phyloP scores from a whole-genome alignment of 495 filamentous ascomycete genomes.

The Neurospora intermedia region DNA sequence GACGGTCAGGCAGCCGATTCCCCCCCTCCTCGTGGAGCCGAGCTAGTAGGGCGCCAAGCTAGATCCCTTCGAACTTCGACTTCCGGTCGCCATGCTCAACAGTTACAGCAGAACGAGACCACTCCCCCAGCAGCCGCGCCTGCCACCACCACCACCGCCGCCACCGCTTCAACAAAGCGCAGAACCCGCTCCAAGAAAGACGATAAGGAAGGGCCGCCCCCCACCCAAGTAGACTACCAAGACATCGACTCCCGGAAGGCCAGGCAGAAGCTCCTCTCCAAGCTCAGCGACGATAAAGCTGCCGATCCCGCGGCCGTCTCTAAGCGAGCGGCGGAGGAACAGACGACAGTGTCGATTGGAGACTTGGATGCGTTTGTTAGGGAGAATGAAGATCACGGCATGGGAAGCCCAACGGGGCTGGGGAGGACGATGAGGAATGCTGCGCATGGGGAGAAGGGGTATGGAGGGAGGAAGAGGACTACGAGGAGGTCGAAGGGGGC shows the following conservation, averaged over 20 bases:
- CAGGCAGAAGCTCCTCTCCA: conserved; percentile 21
- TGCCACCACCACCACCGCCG: neutral
- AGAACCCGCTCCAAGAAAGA: neutral
- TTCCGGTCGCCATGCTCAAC: neutral
- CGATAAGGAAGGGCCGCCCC: conserved; percentile 20
- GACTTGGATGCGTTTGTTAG: neutral
- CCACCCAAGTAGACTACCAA: conserved; percentile 38
- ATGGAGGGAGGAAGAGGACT: neutral
- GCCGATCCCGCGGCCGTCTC: neutral
- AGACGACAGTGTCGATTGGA: neutral
- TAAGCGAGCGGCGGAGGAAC: neutral
- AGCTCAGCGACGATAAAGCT: conserved; percentile 19
- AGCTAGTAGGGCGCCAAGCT: neutral
- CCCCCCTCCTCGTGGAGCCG: neutral
- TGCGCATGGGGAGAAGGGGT: neutral
- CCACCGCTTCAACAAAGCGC: neutral
- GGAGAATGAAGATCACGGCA: neutral
- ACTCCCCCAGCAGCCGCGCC: neutral
- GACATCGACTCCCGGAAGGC: conserved; percentile 31
- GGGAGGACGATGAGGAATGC: neutral
- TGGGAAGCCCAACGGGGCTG: neutral
- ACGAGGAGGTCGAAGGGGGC: neutral
- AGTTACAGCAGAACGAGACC: conserved; percentile 5
- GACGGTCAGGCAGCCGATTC: conserved; percentile 2
- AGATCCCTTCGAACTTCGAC: neutral